Conservation (phyloP, 1,284 basidiomycete genomes). For the Tylopilus sp. region DNA sequence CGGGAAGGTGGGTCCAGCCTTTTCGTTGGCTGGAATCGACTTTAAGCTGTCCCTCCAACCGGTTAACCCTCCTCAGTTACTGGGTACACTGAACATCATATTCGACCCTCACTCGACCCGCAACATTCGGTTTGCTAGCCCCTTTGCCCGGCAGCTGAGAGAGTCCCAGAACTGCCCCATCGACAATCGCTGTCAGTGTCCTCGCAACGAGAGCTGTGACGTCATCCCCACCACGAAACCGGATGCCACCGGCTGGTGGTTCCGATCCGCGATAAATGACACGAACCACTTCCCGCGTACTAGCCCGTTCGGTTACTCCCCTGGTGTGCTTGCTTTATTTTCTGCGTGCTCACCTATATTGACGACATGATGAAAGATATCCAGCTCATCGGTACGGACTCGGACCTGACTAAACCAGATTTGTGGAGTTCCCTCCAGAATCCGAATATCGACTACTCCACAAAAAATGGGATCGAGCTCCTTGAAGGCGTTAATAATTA, state of each 20-base stretch:
- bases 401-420: neutral
- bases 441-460: slow-evolving; percentile 6
- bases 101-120: slow-evolving; percentile 13
- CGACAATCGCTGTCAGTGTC: neutral
- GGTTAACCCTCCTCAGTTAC: neutral
- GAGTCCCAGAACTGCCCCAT: neutral
- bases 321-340: neutral
- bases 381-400: slow-evolving; percentile 8
- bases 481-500: slow-evolving; percentile 9
- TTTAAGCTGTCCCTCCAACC: too few species aligned
- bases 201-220: neutral
- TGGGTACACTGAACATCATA: slow-evolving; percentile 14
- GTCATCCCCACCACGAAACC: slow-evolving; percentile 13
- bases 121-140: slow-evolving; percentile 12
- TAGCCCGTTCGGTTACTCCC: slow-evolving; percentile 1
- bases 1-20: too few species aligned
- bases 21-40: too few species aligned
- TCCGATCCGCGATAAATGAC: neutral
- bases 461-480: slow-evolving; percentile 1
- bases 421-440: slow-evolving; percentile 2
- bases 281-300: slow-evolving; percentile 10
- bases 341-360: neutral
- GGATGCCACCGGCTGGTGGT: slow-evolving; percentile 16
- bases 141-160: slow-evolving; percentile 1
- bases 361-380: slow-evolving; percentile 5